Evolutionary conservation across 768 basidiomycete species (phyloP), one percentile per base, ranked within the genome.

Genomic region (Baorangia bicolor): DNA sequence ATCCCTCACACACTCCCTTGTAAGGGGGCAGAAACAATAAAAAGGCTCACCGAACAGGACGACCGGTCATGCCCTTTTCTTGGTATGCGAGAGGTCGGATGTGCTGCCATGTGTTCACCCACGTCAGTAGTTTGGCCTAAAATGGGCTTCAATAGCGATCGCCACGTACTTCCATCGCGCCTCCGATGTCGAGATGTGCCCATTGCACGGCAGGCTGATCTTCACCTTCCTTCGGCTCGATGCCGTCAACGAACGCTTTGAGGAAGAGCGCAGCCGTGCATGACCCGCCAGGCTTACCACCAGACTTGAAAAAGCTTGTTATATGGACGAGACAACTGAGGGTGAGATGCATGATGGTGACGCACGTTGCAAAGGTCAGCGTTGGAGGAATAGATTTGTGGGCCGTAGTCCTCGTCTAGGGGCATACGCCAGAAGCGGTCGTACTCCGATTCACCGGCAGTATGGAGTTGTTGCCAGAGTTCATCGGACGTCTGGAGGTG

Each of bases 381-480:
- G 63, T 91, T 92, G 27, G 84, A 86, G 8, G 78, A 78, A 67
- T 85, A 72, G 63, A 95, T 94, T 68, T 91, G 90, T 12, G 84
- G 81, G 1, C 82, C 84, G 60, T 79, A 95, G 53, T 86, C 90
- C 41, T 92, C 90, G 62, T 91, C 87, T 50, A 95, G 81, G 11
- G 92, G 92, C 86, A 94, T 84, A 27, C 92, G 83, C 92, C 92
- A 94, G 79, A 95, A 86, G 51, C 85, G 84, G 71, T 93, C 91
- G 64, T 88, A 81, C 64, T 92, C 89, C 14, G 73, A 71, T 73
- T 86, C 82, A 12, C 90, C 91, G 3, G 92, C 91, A 3, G 67
- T 75, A 57, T 83, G 75, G 12, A 95, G 80, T 51, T 81, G 75
- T 35, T 80, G 64, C 90, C 90, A 94, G 20, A 95, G 84, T 23